Evolutionary conservation across 805 yeast genomes (phyloP), one percentile per base, ranked within the genome.

Genomic region (Candida ipomoeae): DNA sequence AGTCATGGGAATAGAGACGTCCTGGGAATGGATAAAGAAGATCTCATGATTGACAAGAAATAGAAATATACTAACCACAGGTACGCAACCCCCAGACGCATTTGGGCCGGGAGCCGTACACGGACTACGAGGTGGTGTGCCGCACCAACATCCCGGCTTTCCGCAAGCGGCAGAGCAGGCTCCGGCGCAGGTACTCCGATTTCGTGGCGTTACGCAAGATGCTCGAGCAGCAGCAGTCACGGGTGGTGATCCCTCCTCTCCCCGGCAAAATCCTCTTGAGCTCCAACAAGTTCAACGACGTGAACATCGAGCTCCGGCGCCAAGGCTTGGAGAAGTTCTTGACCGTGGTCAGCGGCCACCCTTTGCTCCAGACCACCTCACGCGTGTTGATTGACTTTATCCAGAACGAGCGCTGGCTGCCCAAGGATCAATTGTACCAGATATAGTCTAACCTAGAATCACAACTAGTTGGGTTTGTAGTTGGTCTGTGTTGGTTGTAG

Each of bases 111-210:
- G 78, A 82, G 29, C 82, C 84, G 83, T 92, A 77, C 66, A 92
- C 98, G 8, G 98, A 92, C 68, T 92, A 92, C 67, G 97, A 91
- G 67, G 82, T 92, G 20, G 75, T 87, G 7, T 89, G 97, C 65
- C 77, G 90, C 48, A 92, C 97, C 21, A 92, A 94, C 67, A 82
- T 94, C 49, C 98, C 98, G 1, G 84, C 90, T 2, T 92, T 94
- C 69, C 80, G 80, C 55, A 78, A 80, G 53, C 73, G 83, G 46
- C 66, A 67, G 38, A 81, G 89, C 31, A 69, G 75, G 32, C 96
- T 90, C 6, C 81, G 97, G 53, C 78, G 99, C 59, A 70, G 98
- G 44, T 92, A 89, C 71, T 82, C 90, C 40, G 98, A 94, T 62
- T 92, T 92, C 66, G 98, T 87, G 53, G 77, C 80, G 21, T 88